A percentile compares a stretch with the other conserved stretches of the same genome.
These are phyloP conservation scores for Suillus tomentosus DNA, from an alignment of 768 basidiomycete species.

Conservation along the genomic window DNA sequence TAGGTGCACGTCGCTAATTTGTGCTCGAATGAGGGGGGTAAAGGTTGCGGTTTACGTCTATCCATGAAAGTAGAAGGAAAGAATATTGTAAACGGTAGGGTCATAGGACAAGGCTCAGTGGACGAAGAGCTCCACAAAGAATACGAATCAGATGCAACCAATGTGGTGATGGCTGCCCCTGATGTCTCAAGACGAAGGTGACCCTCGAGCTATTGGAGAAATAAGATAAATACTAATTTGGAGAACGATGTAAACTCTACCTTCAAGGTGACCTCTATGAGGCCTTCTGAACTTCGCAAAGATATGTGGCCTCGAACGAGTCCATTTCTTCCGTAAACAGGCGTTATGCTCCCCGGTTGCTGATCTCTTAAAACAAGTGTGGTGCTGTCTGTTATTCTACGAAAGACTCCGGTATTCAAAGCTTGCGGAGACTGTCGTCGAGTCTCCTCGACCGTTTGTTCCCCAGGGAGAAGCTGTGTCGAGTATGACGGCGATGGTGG, in stretches of 20 bases:
- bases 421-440: conserved; percentile 19
- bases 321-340: conserved; percentile 22
- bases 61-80: conserved; percentile 52
- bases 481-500: conserved; percentile 58
- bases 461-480: conserved; percentile 47
- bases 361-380: conserved; percentile 28
- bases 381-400: conserved; percentile 31
- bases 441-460: conserved; percentile 51
- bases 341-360: conserved; percentile 23
- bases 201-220: conserved; percentile 27
- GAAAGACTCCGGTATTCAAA: conserved; percentile 23
- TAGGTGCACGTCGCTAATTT: conserved; percentile 39
- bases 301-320: conserved; percentile 28
- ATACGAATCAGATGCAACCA: conserved; percentile 21
- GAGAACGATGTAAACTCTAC: conserved; percentile 14
- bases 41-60: conserved; percentile 29
- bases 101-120: conserved; percentile 32
- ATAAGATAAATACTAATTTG: conserved; percentile 3
- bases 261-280: conserved; percentile 27
- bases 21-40: conserved; percentile 53
- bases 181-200: conserved; percentile 21
- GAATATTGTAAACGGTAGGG: conserved; percentile 43
- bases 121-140: conserved; percentile 22
- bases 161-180: conserved; percentile 15
- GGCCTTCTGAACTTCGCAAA: conserved; percentile 15